Conservation (phyloP, 2,329 filamentous ascomycete genomes). For the Epicoccum nigrum region DNA sequence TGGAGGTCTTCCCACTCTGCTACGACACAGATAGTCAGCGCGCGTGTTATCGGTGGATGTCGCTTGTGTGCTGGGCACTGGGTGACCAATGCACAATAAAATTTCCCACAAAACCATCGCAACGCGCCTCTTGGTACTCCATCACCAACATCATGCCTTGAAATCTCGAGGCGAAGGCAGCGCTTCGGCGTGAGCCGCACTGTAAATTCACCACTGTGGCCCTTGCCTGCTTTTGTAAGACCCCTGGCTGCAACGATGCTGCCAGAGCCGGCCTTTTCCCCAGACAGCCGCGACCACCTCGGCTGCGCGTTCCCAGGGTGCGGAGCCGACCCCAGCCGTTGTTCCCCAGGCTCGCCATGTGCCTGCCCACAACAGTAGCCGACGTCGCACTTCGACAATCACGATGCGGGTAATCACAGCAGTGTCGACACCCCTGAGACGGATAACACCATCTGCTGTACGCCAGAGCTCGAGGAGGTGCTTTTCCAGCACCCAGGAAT, state of each 20-base stretch:
- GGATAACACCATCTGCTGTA: constrained; percentile 22
- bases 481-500: constrained; percentile 52
- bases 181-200: constrained; percentile 5
- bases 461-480: constrained; percentile 43
- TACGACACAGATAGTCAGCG: too few species aligned
- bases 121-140: not conserved
- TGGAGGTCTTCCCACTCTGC: too few species aligned
- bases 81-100: constrained; percentile 2
- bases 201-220: not conserved
- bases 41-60: too few species aligned
- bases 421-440: constrained; percentile 37
- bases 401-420: constrained; percentile 41
- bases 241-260: not conserved
- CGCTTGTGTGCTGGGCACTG: not conserved
- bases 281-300: constrained; percentile 40
- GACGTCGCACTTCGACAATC: constrained; percentile 19
- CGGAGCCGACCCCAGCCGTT: constrained; percentile 42
- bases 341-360: constrained; percentile 24
- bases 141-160: constrained; percentile 17
- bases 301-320: constrained; percentile 38
- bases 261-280: constrained; percentile 12
- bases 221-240: not conserved
- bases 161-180: constrained; percentile 3
- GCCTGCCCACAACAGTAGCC: constrained; percentile 18
- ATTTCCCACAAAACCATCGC: constrained; percentile 10